Evolutionary conservation across 1,139 yeast genomes (phyloP), one percentile per base, ranked within the genome.

Genomic region (Saccharomyces hybrid): DNA sequence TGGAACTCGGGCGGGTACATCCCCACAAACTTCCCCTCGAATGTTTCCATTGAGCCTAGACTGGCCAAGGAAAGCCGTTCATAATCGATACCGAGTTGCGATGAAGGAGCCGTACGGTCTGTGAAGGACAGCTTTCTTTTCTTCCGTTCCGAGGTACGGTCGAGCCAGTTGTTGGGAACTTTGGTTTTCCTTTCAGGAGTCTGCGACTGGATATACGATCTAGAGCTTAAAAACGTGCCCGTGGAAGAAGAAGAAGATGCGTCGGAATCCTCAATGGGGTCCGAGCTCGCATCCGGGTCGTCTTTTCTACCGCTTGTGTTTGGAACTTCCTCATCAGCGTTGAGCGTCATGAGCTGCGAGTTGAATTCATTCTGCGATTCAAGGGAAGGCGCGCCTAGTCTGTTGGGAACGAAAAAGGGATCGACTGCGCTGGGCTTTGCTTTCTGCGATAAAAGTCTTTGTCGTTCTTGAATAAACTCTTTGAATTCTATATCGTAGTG

Each of bases 311-410:
- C 23, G 13, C 16, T 5, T 4, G 51, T 23, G 5, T 49, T 54
- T 48, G 25, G 0, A n/a, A 29, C 11, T 31, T n/a, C 14, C 31
- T 42, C 13, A 9, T 48, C 46, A 2, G 13, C 23, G 3, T 48
- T 53, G 52, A 31, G 55, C 49, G 38, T 46, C 55, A 59, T 48
- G 7, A 46, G 31, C 50, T 63, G 65, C 2, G 67, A 64, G 49
- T 62, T 59, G 29, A 61, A 61, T 16, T 61, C 65, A 47, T 57
- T 52, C 47, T 61, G 64, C 7, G 65, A 58, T 20, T 56, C 61
- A n/a, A 51, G 34, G 11, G 49, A 41, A 13, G 53, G 26, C 8
- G 14, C 11, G 13, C 31, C 29, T 9, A 48, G 23, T 11, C 51
- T 51, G 20, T 47, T 34, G 2, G 47, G 54, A 11, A 53, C 55